Percentiles rank a stretch among this genome's conserved stretches.
Evolutionary conservation across 257 asterid genomes (phyloP).

Genomic region (Striga asiatica): DNA sequence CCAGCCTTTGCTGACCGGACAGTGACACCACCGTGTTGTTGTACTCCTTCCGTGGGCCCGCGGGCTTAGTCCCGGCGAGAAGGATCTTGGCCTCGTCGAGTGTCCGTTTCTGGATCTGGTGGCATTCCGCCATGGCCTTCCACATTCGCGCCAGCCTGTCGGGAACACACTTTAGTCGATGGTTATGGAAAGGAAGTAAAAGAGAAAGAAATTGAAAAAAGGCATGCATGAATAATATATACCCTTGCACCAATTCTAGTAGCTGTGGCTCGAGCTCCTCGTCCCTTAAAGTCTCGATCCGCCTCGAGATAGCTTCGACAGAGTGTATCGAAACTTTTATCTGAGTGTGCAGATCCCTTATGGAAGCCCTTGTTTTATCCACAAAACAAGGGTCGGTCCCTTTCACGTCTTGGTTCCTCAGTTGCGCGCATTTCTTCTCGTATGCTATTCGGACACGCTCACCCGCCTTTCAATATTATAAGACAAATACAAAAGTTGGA

Average conservation of each 20-base stretch:
- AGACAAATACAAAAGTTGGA: not conserved
- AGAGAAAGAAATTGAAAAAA: no score
- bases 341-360: slow-evolving; percentile 65
- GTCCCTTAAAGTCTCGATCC: slow-evolving; percentile 78
- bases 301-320: slow-evolving; percentile 79
- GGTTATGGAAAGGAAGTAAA: no score
- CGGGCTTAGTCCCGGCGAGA: slow-evolving; percentile 53
- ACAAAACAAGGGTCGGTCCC: slow-evolving; percentile 58
- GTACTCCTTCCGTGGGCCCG: slow-evolving; percentile 38
- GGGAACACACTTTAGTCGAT: no score
- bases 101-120: slow-evolving; percentile 65
- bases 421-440: slow-evolving; percentile 75
- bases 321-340: slow-evolving; percentile 90
- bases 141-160: slow-evolving; percentile 82
- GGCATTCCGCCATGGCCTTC: slow-evolving; percentile 95
- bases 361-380: slow-evolving; percentile 59
- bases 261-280: slow-evolving; percentile 92
- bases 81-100: slow-evolving; percentile 87
- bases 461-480: slow-evolving; percentile 43
- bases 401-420: slow-evolving; percentile 62
- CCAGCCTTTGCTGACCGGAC: slow-evolving; percentile 70
- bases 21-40: slow-evolving; percentile 72
- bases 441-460: slow-evolving; percentile 71
- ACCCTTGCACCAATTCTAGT: slow-evolving; percentile 75
- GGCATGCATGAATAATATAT: no score